phyloP scores from a whole-genome alignment of 352 stramenopile species.

The Aphanomyces stellatus region DNA sequence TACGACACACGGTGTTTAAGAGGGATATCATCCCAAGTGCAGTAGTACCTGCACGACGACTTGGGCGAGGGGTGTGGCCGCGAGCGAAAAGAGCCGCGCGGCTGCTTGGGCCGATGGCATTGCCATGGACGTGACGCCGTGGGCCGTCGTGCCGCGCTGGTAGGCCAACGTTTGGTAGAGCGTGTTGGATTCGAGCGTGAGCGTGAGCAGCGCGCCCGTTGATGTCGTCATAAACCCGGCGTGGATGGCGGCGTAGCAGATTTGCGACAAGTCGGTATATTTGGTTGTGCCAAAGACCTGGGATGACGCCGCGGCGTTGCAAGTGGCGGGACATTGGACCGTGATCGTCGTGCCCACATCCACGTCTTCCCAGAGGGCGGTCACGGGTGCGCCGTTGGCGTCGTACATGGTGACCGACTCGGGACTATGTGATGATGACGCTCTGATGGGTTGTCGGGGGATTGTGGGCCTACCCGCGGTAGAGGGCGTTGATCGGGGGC shows the following conservation, averaged over 20 bases:
- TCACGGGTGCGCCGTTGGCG: constrained; percentile 33
- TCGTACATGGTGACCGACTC: constrained; percentile 26
- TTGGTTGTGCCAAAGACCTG: constrained; percentile 53
- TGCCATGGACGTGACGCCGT: constrained; percentile 49
- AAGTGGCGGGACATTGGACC: constrained; percentile 61
- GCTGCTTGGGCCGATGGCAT: constrained; percentile 29
- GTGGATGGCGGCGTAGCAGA: constrained; percentile 89
- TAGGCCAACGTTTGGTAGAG: constrained; percentile 25
- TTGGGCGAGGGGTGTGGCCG: background rate
- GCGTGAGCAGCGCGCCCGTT: constrained; percentile 47
- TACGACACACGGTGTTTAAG: constrained; percentile 69
- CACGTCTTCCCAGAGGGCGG: constrained; percentile 69
- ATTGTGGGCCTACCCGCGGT: constrained; percentile 72
- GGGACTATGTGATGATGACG: too few species aligned
- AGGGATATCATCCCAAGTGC: too few species aligned
- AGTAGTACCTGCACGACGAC: constrained; percentile 9
- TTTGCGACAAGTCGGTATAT: constrained; percentile 85
- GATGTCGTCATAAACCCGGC: constrained; percentile 57
- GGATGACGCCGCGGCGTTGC: constrained; percentile 22
- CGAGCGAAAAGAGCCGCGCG: constrained; percentile 51
- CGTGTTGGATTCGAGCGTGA: constrained; percentile 54
- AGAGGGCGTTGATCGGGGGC: constrained; percentile 73
- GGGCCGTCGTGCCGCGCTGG: constrained; percentile 32
- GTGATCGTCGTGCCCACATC: constrained; percentile 86
- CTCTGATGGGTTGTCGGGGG: too few species aligned